Evolutionary conservation across 2,329 filamentous ascomycete species (phyloP), one percentile per base, ranked within the genome.

Genomic region (Whalleya microplaca): DNA sequence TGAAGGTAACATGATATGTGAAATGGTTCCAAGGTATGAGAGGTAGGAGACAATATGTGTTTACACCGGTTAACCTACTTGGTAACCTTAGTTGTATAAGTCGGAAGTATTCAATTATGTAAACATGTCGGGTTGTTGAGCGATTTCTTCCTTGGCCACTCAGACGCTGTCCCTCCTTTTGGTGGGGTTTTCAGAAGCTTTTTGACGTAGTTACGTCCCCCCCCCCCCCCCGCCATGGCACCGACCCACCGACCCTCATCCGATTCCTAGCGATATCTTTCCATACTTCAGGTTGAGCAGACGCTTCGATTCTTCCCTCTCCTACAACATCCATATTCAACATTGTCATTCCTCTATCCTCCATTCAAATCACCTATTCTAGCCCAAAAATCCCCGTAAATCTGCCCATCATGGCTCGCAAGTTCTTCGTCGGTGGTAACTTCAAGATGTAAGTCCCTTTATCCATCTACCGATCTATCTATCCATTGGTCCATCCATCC

Each of bases 381-480:
- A 45, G 21, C 32, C 19, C 6, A 41, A 55, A 48, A 41, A 55
- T 46, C 27, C 21, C 49, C 53, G 42, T 37, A 42, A 41, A 16
- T 47, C 19, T 68, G 70, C 70, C 79, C 84, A 91, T 73, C 72
- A 96, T 96, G 92, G 84, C 88, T 85, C 92, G 92, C 83, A 90
- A 92, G 83, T 96, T 96, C 84, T 96, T 96, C 78, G 91, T 96
- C 77, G 93, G 93, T 78, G 93, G 93, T 75, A 99, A 99, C 89
- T 98, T 98, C 84, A 98, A 99, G 86, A 98, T 98, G 93, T 96
- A 81, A 74, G 84, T 76, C 68, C 58, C 64, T 64, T 37, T 3
- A 12, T 16, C 14, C 32, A 3, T 37, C 32, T 12, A 12, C 14
- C 14, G 5, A 37, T 37, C 32, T 37, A 37, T n/a, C n/a, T n/a